These are phyloP conservation scores for Saccharomycodes ludwigii DNA, from an alignment of 805 yeast species.

Conservation along the genomic window DNA sequence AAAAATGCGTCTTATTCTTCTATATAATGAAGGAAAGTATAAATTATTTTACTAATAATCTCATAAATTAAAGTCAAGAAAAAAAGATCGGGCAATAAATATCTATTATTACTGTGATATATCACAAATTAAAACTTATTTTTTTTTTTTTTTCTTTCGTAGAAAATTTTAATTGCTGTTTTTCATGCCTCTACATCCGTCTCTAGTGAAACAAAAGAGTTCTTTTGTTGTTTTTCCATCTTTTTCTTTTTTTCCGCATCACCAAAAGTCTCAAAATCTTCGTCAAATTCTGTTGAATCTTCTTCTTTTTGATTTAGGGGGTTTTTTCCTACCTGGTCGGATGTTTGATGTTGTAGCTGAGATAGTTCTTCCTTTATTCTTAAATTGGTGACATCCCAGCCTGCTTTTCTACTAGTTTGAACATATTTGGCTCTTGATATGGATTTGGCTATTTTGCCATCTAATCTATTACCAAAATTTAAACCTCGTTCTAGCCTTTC, in stretches of 20 bases:
- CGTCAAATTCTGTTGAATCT: conserved; percentile 14
- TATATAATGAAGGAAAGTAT: neutral
- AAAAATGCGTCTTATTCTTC: neutral
- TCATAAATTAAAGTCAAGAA: neutral
- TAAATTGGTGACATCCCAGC: conserved; percentile 60
- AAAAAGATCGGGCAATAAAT: neutral
- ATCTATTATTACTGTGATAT: conserved; percentile 1
- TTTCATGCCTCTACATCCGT: conserved; percentile 2
- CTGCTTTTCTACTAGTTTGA: conserved; percentile 50
- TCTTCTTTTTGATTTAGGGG: conserved; percentile 9
- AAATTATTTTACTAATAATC: neutral
- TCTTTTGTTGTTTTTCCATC: conserved; percentile 2
- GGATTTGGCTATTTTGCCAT: conserved; percentile 52
- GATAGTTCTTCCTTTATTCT: conserved; percentile 26
- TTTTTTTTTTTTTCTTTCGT: too few species aligned
- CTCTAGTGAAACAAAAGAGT: conserved; percentile 6
- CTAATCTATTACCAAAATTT: conserved; percentile 40
- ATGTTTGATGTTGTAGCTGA: conserved; percentile 4
- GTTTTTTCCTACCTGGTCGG: neutral
- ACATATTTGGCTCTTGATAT: conserved; percentile 51
- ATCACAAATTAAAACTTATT: conserved; percentile 3
- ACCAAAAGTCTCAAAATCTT: conserved; percentile 2
- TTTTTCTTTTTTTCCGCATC: conserved; percentile 1
- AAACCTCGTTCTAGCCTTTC: conserved; percentile 36
- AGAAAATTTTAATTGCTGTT: too few species aligned